Conservation (phyloP, 2,329 filamentous ascomycete genomes). For the Helicocarpus griseus region DNA sequence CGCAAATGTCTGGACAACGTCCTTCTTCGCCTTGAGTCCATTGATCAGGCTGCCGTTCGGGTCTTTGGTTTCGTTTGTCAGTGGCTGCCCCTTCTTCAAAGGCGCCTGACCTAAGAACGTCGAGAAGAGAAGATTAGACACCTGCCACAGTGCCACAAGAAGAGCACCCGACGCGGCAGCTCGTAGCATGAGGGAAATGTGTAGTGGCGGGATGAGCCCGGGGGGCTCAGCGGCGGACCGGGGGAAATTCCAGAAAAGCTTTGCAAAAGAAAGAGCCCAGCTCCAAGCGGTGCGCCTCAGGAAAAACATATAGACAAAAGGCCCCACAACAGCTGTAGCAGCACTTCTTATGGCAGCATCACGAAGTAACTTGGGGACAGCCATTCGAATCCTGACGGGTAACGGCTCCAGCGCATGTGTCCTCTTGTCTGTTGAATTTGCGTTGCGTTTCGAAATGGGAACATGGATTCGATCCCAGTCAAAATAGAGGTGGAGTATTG, state of each 20-base stretch:
- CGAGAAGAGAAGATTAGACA: conserved; percentile 67
- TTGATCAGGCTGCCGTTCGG: conserved; percentile 82
- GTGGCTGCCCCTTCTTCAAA: conserved; percentile 70
- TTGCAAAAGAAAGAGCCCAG: conserved; percentile 59
- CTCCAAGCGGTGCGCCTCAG: conserved; percentile 58
- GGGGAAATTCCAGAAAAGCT: conserved; percentile 65
- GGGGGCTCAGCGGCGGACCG: conserved; percentile 55
- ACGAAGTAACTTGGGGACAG: conserved; percentile 22
- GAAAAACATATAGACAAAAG: conserved; percentile 53
- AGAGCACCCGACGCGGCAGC: conserved; percentile 55
- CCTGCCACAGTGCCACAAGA: conserved; percentile 64
- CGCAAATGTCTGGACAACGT: conserved; percentile 68
- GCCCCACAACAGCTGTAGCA: conserved; percentile 36
- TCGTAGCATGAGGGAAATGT: conserved; percentile 45
- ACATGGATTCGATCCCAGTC: conserved; percentile 63
- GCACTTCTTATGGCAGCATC: conserved; percentile 27
- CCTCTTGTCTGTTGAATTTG: conserved; percentile 24
- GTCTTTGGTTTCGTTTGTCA: conserved; percentile 78
- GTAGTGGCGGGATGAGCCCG: conserved; percentile 46
- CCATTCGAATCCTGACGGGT: conserved; percentile 28
- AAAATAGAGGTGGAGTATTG: conserved; percentile 56
- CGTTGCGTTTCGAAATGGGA: conserved; percentile 31
- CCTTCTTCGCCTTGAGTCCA: conserved; percentile 74
- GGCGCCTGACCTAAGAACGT: conserved; percentile 72
- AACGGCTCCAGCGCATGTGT: conserved; percentile 29